phyloP scores from a whole-genome alignment of 345 rosid species.

The Salix brachista region DNA sequence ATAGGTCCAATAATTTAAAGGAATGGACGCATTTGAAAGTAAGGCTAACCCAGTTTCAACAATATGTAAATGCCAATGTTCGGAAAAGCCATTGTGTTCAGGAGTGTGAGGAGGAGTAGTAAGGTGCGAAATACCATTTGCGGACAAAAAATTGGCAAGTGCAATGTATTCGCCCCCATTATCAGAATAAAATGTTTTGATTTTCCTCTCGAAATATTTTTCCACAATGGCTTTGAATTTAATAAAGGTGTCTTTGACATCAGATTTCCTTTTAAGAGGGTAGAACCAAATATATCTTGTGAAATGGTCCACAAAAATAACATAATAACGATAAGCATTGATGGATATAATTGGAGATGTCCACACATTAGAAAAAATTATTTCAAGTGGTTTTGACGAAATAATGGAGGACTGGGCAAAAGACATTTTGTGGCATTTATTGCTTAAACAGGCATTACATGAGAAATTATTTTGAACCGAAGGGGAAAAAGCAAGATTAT shows the following conservation, averaged over 20 bases:
- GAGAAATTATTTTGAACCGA: background rate
- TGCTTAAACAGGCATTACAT: background rate
- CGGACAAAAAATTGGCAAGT: too few relatives aligned
- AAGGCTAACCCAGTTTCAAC: too few relatives aligned
- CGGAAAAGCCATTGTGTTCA: background rate
- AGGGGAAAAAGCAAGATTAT: background rate
- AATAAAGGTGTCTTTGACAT: background rate
- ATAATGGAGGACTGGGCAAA: background rate
- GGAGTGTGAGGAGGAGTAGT: background rate
- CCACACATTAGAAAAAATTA: too few relatives aligned
- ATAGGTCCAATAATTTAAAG: too few relatives aligned
- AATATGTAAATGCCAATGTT: rapidly evolving
- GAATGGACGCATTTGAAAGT: too few relatives aligned
- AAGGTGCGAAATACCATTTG: background rate
- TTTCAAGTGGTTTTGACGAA: background rate
- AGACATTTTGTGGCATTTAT: too few relatives aligned
- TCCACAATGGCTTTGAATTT: too few relatives aligned
- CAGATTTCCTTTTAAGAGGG: background rate
- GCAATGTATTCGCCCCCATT: background rate
- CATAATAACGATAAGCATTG: background rate
- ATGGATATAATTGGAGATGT: background rate
- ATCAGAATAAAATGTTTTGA: too few relatives aligned
- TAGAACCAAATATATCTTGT: background rate
- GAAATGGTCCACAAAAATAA: background rate
- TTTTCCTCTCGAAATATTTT: too few relatives aligned